These are phyloP conservation scores for Bolboschoenoplectus hybrid DNA, from an alignment of 202 grass and related monocot species.

Conservation along the genomic window DNA sequence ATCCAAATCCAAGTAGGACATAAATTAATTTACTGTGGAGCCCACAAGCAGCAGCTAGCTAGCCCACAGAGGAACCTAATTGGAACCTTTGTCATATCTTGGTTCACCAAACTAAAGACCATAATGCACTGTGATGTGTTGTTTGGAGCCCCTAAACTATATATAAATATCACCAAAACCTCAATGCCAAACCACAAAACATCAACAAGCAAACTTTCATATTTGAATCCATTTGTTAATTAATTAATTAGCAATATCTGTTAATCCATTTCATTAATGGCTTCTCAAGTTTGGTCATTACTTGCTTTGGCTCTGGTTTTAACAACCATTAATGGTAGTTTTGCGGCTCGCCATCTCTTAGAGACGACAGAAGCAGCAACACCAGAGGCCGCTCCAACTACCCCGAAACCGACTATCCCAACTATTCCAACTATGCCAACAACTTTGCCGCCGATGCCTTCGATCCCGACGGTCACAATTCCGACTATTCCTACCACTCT, in stretches of 20 bases:
- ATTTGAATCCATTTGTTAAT: neutral
- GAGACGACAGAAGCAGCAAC: constrained; percentile 48
- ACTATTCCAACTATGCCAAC: constrained; percentile 35
- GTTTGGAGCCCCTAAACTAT: neutral
- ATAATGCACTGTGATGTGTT: neutral
- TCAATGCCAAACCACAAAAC: neutral
- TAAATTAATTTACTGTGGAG: neutral
- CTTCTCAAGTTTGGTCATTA: constrained; percentile 39
- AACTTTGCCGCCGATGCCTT: constrained; percentile 54
- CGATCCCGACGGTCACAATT: constrained; percentile 52
- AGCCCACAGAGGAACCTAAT: neutral
- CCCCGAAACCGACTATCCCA: constrained; percentile 28
- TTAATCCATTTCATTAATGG: constrained; percentile 42
- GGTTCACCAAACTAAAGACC: constrained; percentile 31
- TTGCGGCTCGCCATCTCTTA: constrained; percentile 56
- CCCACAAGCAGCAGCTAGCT: neutral
- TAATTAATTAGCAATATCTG: neutral
- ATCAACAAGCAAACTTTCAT: neutral
- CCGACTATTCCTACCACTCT: constrained; percentile 47
- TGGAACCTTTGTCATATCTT: neutral
- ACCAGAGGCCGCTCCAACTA: constrained; percentile 41
- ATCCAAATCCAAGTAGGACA: neutral
- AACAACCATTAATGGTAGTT: constrained; percentile 49
- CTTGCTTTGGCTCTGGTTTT: constrained; percentile 51
- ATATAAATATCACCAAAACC: constrained; percentile 32